Evolutionary conservation across 1,284 basidiomycete genomes (phyloP).

Genomic region (Ustilago esculenta): DNA sequence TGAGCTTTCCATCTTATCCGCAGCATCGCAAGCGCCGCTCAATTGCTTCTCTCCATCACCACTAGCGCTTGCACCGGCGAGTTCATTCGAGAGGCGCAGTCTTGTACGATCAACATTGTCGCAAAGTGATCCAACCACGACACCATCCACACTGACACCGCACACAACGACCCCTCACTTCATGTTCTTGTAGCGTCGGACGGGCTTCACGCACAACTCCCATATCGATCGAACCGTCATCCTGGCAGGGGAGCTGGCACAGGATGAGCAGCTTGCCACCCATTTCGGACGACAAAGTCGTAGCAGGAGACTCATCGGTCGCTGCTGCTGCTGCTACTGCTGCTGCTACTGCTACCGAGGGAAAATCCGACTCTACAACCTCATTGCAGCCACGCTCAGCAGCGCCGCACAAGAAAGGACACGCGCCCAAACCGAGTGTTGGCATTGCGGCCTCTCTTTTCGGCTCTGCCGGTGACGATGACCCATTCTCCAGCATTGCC

Average conservation of each 20-base stretch:
- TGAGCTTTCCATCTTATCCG: neutral
- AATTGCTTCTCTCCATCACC: neutral
- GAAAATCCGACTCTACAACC: neutral
- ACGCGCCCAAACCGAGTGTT: constrained; percentile 53
- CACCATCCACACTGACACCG: neutral
- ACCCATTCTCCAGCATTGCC: constrained; percentile 50
- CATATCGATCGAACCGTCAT: too few species aligned
- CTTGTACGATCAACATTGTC: too few species aligned
- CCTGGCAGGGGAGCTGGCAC: too few species aligned
- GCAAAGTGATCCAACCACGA: neutral
- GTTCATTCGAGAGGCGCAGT: too few species aligned
- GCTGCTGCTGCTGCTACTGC: neutral
- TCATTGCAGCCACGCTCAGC: constrained; percentile 4
- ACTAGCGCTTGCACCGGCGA: neutral
- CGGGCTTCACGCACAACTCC: too few species aligned
- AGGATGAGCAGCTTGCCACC: constrained; percentile 26
- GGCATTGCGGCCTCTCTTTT: constrained; percentile 59
- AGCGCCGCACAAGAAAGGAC: constrained; percentile 23
- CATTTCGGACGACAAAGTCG: constrained; percentile 5
- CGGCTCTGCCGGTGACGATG: constrained; percentile 51
- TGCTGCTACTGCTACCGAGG: constrained; percentile 1
- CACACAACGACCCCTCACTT: neutral
- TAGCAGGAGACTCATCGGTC: neutral
- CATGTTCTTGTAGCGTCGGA: neutral
- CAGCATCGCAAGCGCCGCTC: too few species aligned